Conservation (phyloP, 768 basidiomycete genomes). For the Asterophora parasitica region DNA sequence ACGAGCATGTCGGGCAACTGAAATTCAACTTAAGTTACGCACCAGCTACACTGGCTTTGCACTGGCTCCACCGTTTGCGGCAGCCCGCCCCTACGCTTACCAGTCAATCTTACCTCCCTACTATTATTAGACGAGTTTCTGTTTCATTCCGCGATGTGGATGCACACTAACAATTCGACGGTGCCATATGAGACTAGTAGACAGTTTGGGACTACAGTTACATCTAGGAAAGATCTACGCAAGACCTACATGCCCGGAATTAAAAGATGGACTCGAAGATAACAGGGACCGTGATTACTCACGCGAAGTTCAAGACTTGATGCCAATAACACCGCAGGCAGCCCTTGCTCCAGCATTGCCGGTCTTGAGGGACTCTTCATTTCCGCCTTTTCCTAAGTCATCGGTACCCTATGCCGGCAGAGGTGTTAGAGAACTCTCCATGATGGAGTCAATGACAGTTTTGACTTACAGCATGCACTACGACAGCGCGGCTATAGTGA, state of each 20-base stretch:
- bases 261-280: too few relatives aligned
- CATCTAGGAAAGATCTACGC: too few relatives aligned
- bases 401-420: conserved; percentile 49
- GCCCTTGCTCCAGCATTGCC: conserved; percentile 73
- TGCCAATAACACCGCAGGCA: conserved; percentile 83
- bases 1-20: not conserved
- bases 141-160: not conserved
- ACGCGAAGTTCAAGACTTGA: conserved; percentile 8
- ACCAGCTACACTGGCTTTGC: conserved; percentile 39
- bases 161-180: too few relatives aligned
- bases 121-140: conserved; percentile 43
- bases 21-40: conserved; percentile 20
- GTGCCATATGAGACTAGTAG: too few relatives aligned
- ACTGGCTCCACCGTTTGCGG: conserved; percentile 44
- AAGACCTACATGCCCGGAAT: too few relatives aligned
- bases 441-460: not conserved
- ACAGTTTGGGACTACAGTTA: too few relatives aligned
- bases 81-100: conserved; percentile 37
- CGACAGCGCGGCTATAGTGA: conserved; percentile 54
- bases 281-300: too few relatives aligned
- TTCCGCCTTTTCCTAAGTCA: conserved; percentile 68
- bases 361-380: conserved; percentile 68
- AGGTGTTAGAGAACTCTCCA: conserved; percentile 4
- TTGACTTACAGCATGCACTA: conserved; percentile 60
- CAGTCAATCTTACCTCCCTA: conserved; percentile 44